A percentile compares a stretch with the other conserved stretches of the same genome.
Evolutionary conservation across 129 eudicot species (phyloP).

Genomic region (Arctium lappa): DNA sequence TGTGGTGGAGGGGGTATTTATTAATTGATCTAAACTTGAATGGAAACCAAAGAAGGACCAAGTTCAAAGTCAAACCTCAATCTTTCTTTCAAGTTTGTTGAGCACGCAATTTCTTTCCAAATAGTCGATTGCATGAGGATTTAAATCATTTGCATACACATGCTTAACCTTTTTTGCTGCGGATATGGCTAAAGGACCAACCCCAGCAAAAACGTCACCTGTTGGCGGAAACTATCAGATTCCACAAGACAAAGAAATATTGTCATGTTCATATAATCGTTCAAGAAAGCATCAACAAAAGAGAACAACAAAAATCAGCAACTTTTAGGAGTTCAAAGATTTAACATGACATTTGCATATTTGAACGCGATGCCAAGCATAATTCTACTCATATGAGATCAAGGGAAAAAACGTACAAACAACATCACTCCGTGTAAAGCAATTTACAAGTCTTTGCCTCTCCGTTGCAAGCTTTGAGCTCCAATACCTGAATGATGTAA

Average conservation of each 20-base stretch:
- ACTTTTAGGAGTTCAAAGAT: not conserved
- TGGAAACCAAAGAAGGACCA: not conserved
- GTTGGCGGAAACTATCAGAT: slow-evolving; percentile 25
- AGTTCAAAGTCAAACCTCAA: slow-evolving; percentile 51
- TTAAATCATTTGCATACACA: slow-evolving; percentile 93
- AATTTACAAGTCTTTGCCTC: slow-evolving; percentile 83
- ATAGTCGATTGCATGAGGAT: slow-evolving; percentile 83
- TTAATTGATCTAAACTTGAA: not conserved
- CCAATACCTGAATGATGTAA: slow-evolving; percentile 68
- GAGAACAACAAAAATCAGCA: not conserved
- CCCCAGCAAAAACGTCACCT: slow-evolving; percentile 99
- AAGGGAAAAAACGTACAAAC: slow-evolving; percentile 60
- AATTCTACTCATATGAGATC: slow-evolving; percentile 2
- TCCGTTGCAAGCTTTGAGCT: slow-evolving; percentile 90
- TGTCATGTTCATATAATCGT: slow-evolving; percentile 1
- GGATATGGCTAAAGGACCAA: slow-evolving; percentile 85
- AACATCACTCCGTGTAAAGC: slow-evolving; percentile 71
- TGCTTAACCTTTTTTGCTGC: slow-evolving; percentile 82
- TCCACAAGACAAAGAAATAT: slow-evolving; percentile 9
- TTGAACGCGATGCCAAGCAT: not conserved
- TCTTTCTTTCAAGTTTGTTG: slow-evolving; percentile 85
- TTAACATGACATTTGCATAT: not conserved
- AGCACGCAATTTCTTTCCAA: slow-evolving; percentile 74
- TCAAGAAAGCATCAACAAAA: slow-evolving; percentile 1
- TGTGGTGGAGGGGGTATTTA: not conserved